Evolutionary conservation across 148 eudicot genomes (phyloP), one percentile per base, ranked within the genome.

Genomic region (Chenopodium album): DNA sequence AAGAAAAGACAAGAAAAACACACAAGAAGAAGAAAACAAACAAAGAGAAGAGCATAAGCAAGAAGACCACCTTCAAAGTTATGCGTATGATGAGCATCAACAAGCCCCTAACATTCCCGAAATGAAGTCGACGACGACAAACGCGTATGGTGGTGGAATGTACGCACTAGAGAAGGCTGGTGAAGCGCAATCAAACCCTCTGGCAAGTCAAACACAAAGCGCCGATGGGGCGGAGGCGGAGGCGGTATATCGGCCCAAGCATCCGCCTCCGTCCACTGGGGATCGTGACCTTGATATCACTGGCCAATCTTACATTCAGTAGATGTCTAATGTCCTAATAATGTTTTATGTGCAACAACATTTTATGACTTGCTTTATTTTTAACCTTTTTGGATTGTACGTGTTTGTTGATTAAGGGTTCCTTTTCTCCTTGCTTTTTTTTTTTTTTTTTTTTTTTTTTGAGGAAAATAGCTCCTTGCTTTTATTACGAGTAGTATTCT

Each of bases 121-220:
- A 7, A 93, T 93, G 97, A 77, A 81, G 81, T 78, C 97, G 13
- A 29, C 90, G 9, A 89, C 90, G 4, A 78, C 11, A n/a, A 91
- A 87, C 23, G 98, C 97, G 4, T 94, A 94, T 75, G 98, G 95
- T 0, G 98, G 98, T 5, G 98, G 97, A 4, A 88, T 92, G 91
- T 92, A 94, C 82, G 97, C 92, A 10, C 60, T 1, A 5, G 83
- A 83, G 22, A 78, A 56, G 73, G 65, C 66, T 6, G 76, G 76
- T 28, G 71, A 65, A 20, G 70, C 82, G 17, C 41, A 76, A 0
- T 52, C 80, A 1, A 68, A 85, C 9, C 87, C 86, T 4, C 92
- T 89, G 19, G 98, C 98, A 0, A 91, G 95, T 44, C 89, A 82
- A 60, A 87, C 92, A 0, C 98, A 94, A 73, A 92, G 94, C 26